Conservation (phyloP, 805 yeast genomes). For the Limtongozyma cylindracea region DNA sequence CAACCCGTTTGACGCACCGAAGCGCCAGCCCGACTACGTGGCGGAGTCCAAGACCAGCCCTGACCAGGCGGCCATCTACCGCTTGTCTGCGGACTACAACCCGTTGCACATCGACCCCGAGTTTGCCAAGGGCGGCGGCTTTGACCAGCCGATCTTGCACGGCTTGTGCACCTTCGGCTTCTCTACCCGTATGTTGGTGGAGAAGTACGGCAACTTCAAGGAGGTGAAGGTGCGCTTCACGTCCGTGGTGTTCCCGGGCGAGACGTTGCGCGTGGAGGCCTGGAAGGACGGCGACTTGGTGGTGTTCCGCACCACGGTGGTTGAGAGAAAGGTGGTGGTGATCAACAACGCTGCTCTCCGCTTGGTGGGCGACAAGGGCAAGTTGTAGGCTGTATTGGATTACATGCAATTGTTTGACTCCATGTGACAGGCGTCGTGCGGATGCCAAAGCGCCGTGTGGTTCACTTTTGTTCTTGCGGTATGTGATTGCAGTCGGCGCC, state of each 20-base stretch:
- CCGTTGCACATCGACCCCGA: constrained; percentile 89
- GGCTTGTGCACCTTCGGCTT: constrained; percentile 82
- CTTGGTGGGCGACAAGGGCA: constrained; percentile 14
- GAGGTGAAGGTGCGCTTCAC: constrained; percentile 83
- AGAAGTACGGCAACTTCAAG: constrained; percentile 55
- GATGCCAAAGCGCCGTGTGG: no score
- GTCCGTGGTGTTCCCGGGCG: constrained; percentile 88
- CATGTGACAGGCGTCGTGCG: no score
- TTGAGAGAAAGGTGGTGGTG: constrained; percentile 55
- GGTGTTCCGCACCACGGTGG: constrained; percentile 58
- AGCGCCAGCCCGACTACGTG: constrained; percentile 37
- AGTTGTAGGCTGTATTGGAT: constrained; percentile 5
- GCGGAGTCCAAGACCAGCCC: constrained; percentile 26
- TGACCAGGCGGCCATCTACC: constrained; percentile 73
- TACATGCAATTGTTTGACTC: not conserved
- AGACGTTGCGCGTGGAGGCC: constrained; percentile 51
- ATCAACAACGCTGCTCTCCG: constrained; percentile 76
- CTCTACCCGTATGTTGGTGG: constrained; percentile 47
- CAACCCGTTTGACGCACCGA: constrained; percentile 35
- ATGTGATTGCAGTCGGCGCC: no score
- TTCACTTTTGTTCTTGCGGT: no score
- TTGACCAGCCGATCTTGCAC: constrained; percentile 71
- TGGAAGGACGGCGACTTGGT: constrained; percentile 63
- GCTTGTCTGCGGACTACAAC: constrained; percentile 83
- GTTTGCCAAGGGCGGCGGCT: constrained; percentile 73